Conservation (phyloP, 169 alveolate genomes). For the Theileria annulata region DNA sequence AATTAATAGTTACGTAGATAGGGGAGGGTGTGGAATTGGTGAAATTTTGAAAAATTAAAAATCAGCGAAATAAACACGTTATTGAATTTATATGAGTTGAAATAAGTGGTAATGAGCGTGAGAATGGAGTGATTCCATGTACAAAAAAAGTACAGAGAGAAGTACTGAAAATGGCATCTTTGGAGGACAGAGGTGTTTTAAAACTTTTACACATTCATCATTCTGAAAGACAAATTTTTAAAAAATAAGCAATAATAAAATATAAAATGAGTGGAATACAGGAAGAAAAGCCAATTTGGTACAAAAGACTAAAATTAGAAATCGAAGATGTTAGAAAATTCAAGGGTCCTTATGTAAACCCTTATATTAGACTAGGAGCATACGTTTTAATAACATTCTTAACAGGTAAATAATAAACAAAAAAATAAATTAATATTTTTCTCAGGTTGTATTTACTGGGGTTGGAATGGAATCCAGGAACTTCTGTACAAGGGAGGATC, state of each 20-base stretch:
- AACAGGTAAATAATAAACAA: neutral
- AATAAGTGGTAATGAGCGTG: too few species aligned
- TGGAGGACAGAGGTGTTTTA: neutral
- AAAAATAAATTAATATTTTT: neutral
- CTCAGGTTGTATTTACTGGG: conserved; percentile 63
- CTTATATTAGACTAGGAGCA: neutral
- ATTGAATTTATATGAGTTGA: too few species aligned
- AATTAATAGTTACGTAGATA: neutral
- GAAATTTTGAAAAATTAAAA: too few species aligned
- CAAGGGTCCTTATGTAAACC: neutral
- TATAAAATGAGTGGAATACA: neutral
- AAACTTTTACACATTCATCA: too few species aligned
- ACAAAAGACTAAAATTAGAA: neutral
- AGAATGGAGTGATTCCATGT: too few species aligned
- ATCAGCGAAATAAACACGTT: too few species aligned
- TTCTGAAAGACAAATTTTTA: too few species aligned
- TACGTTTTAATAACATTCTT: neutral
- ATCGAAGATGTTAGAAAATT: neutral
- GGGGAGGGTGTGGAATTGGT: neutral
- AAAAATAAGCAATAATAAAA: neutral
- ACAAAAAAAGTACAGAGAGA: neutral
- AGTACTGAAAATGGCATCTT: neutral
- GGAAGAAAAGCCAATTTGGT: neutral
- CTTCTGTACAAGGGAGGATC: conserved; percentile 59
- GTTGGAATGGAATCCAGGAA: conserved; percentile 61